Evolutionary conservation across 148 eudicot genomes (phyloP).

Genomic region (Suaeda aralocaspica): DNA sequence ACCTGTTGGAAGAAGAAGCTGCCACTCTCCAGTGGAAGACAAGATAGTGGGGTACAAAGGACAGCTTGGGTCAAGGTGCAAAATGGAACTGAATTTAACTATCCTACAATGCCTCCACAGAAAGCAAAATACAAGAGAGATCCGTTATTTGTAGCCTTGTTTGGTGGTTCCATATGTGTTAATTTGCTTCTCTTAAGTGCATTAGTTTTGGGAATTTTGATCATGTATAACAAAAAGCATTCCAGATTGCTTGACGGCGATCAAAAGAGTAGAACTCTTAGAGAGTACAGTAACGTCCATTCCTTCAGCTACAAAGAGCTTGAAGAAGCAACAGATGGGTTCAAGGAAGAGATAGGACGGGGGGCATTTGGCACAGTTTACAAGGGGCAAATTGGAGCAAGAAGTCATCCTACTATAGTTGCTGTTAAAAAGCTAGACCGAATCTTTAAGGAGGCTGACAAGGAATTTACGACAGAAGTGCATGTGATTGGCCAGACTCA

Average conservation of each 20-base stretch:
- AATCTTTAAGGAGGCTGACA: constrained; percentile 35
- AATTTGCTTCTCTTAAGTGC: constrained; percentile 20
- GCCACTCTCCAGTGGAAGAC: not conserved
- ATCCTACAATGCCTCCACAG: not conserved
- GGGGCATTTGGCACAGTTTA: constrained; percentile 42
- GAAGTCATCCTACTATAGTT: not conserved
- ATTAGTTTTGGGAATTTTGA: constrained; percentile 12
- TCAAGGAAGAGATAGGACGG: constrained; percentile 41
- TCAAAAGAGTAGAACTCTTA: not conserved
- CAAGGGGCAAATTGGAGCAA: constrained; percentile 35
- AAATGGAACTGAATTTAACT: not conserved
- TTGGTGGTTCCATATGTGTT: constrained; percentile 28
- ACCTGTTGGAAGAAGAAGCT: constrained; percentile 3
- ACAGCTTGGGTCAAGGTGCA: constrained; percentile 1
- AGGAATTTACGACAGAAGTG: constrained; percentile 46
- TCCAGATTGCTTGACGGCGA: too few relatives aligned
- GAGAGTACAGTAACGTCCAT: constrained; percentile 21
- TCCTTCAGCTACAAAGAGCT: constrained; percentile 46
- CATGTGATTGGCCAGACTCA: constrained; percentile 41
- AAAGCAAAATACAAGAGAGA: constrained; percentile 11
- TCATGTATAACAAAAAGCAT: constrained; percentile 2
- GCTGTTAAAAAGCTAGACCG: constrained; percentile 25
- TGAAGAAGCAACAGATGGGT: constrained; percentile 40
- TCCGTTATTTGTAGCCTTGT: constrained; percentile 12
- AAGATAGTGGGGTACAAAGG: not conserved